Base-by-base conservation (phyloP, 2,329 filamentous ascomycete species). In the Volutella citrinella region DNA sequence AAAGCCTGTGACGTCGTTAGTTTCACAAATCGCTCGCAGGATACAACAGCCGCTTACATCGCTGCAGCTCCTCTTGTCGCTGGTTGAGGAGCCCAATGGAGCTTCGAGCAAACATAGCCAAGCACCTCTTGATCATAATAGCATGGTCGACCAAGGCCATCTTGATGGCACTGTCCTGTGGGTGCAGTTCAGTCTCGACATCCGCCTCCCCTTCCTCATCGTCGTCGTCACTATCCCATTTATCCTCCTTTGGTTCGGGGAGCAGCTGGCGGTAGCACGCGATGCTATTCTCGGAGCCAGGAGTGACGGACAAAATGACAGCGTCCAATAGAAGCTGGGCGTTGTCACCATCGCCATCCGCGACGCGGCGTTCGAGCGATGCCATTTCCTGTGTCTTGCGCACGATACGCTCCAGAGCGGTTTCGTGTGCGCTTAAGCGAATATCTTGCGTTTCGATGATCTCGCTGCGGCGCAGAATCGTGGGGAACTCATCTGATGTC, bases 71-170 rank as follows among this genome's bases (percentile, higher is more conserved):
- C 52, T 77, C 72, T 19, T 76, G 68, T 27, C 66, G 68, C 42
- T 63, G 68, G 49, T 61, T 69, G 58, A 76, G 79, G 61, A 66
- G 72, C 59, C 69, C 78, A 60, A 76, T 79, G 23, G 62, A 74
- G 66, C 72, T 80, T 59, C 76, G 79, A 38, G 74, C 73, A 59
- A 87, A 87, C 49, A 81, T 72, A 5, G 71, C 71, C 43, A 97
- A 63, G 51, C 87, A 91, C 45, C 87, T 81, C 65, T 91, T 89
- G 51, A 97, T 80, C 60, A 87, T 82, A 40, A 95, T 76, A 4
- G 88, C 87, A 60, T 97, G 90, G 53, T 97, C 93, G 25, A 95
- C 76, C 19, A 97, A 72, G 1, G 88, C 86, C 58, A 90, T 85
- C 54, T 84, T 84, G 46, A 97, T 80, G 3, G 89, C 87, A 30